phyloP scores from a whole-genome alignment of 495 filamentous ascomycete species.

The Arthonia radiata region DNA sequence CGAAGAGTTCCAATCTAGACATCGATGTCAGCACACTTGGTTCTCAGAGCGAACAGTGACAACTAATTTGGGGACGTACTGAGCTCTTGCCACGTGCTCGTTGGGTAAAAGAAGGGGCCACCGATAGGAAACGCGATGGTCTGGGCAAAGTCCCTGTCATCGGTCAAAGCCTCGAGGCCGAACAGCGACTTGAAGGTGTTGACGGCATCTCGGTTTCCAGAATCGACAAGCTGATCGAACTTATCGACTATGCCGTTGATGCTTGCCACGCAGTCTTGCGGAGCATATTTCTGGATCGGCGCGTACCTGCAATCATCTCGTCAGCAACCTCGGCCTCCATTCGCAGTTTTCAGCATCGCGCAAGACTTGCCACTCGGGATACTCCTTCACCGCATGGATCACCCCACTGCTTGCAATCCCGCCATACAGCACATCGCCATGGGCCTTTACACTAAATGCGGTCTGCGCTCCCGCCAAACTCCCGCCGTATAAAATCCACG shows the following conservation, averaged over 20 bases:
- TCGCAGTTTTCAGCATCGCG: too few species aligned
- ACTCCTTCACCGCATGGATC: slow-evolving; percentile 14
- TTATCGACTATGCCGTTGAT: slow-evolving; percentile 22
- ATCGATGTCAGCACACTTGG: too few species aligned
- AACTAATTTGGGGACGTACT: too few species aligned
- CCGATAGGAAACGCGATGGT: slow-evolving; percentile 21
- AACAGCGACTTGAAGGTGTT: slow-evolving; percentile 19
- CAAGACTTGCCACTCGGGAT: too few species aligned
- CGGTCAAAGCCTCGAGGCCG: slow-evolving; percentile 15
- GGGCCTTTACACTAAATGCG: slow-evolving; percentile 15
- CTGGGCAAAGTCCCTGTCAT: slow-evolving; percentile 19
- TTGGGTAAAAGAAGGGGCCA: slow-evolving; percentile 22
- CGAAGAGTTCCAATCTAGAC: slow-evolving; percentile 17
- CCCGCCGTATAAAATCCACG: slow-evolving; percentile 22
- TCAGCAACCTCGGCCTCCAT: too few species aligned
- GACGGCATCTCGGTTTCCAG: slow-evolving; percentile 13
- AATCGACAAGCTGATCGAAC: slow-evolving; percentile 15
- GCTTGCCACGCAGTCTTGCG: slow-evolving; percentile 18
- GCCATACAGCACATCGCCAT: slow-evolving; percentile 11
- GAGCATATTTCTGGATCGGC: slow-evolving; percentile 16
- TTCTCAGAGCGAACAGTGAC: too few species aligned
- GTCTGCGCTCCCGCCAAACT: slow-evolving; percentile 20
- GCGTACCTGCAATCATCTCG: too few species aligned
- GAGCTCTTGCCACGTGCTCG: slow-evolving; percentile 24
- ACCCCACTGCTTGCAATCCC: slow-evolving; percentile 20